Evolutionary conservation across 805 yeast species (phyloP).

Genomic region (Spathaspora sp.): DNA sequence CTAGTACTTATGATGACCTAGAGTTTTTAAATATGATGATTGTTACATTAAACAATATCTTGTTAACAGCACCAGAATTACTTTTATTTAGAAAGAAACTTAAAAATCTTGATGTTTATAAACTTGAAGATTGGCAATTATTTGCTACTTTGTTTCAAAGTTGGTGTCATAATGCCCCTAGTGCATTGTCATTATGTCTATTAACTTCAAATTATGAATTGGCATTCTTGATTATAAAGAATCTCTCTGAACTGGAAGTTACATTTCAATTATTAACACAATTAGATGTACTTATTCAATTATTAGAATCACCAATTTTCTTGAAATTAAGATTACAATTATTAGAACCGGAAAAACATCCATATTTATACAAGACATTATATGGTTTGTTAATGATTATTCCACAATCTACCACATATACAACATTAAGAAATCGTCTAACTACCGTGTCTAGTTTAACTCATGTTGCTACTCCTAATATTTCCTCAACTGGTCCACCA

Average conservation of each 20-base stretch:
- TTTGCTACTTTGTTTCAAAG: slow-evolving; percentile 77
- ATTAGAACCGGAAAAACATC: slow-evolving; percentile 80
- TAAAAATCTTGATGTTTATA: slow-evolving; percentile 47
- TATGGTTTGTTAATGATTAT: slow-evolving; percentile 91
- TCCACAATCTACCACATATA: slow-evolving; percentile 91
- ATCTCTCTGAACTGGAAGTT: slow-evolving; percentile 79
- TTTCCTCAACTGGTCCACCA: slow-evolving; percentile 8
- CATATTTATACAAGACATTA: slow-evolving; percentile 78
- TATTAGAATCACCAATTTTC: slow-evolving; percentile 90
- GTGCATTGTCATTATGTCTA: slow-evolving; percentile 80
- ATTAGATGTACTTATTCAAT: slow-evolving; percentile 82
- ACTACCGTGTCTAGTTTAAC: slow-evolving; percentile 13
- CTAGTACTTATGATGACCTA: slow-evolving; percentile 35
- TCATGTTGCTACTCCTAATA: slow-evolving; percentile 3
- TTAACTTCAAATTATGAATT: slow-evolving; percentile 85
- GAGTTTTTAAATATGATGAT: slow-evolving; percentile 77
- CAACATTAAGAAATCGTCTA: slow-evolving; percentile 73
- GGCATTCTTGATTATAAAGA: slow-evolving; percentile 77
- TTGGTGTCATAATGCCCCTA: slow-evolving; percentile 91
- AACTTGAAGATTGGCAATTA: slow-evolving; percentile 58
- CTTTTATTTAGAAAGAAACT: slow-evolving; percentile 64
- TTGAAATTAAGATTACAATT: slow-evolving; percentile 81
- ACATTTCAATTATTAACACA: slow-evolving; percentile 78
- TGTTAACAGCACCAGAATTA: slow-evolving; percentile 83
- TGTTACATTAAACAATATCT: slow-evolving; percentile 81